Evolutionary conservation across 805 yeast species (phyloP), one percentile per base, ranked within the genome.

Genomic region (Blastobotrys americana): DNA sequence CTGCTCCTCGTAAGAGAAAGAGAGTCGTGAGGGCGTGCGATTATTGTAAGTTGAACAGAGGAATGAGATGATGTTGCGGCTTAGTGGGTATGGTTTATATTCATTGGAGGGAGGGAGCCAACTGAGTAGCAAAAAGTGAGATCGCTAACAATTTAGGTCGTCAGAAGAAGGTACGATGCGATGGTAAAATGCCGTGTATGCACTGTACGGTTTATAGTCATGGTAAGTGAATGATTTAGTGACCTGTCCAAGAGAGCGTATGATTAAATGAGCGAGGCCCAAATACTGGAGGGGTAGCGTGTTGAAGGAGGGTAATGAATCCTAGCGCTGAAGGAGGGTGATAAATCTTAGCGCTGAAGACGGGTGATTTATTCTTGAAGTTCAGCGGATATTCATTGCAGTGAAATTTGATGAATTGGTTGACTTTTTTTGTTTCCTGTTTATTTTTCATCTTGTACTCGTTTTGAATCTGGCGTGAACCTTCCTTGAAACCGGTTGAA

Each of bases 161-260:
- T 17, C 75, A 73, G 62, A 82, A 81, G 63, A 84, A 84, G 58
- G 85, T 82, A 50, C 80, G 81, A 58, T 84, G 94, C 63, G 88
- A 82, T 59, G 93, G 90, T 3, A 73, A 74, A 54, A 81, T 75
- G 54, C 93, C 90, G 1, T 84, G 94, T 60, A 74, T 77, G 25
- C 86, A 80, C 60, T 87, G 96, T 59, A 83, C 95, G 1, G 95
- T 86, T 1, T 88, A 86, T 64, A 78, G 85, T 17, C 84, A 83
- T 61, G 82, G 60, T 56, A 38, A 36, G 54, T 40, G 2, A 19
- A 10, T 27, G 3, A 3, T 20, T 15, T 36, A 8, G 9, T 13
- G 22, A 13, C 10, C 27, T 3, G 4, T 27, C 13, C 13, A 20
- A 23, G 13, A n/a, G n/a, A n/a, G n/a, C n/a, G n/a, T n/a, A n/a